Percentiles rank a stretch among this genome's conserved stretches.
These are phyloP conservation scores for Aureobasidium melanogenum DNA, from an alignment of 2,329 filamentous ascomycete species.

Conservation along the genomic window DNA sequence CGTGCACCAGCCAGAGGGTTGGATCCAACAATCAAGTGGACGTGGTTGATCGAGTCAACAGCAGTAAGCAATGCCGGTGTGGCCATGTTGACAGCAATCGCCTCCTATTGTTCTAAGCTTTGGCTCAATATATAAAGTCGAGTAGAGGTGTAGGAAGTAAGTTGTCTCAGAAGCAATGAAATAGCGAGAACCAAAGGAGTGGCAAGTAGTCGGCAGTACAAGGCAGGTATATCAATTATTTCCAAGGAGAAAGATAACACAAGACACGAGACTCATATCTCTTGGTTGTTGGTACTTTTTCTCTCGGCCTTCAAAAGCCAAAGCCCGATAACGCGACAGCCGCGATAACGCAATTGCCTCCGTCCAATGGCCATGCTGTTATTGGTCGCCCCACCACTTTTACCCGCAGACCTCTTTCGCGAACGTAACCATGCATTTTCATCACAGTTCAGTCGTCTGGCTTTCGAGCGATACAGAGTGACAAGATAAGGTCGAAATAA, in stretches of 20 bases:
- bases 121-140: not conserved
- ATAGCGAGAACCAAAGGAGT: not conserved
- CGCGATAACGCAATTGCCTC: slow-evolving; percentile 10
- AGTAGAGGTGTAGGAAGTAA: not conserved
- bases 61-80: slow-evolving; percentile 59
- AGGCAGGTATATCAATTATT: not conserved
- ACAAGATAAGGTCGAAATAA: not conserved
- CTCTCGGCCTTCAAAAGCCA: not conserved
- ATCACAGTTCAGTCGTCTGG: not conserved
- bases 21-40: slow-evolving; percentile 79
- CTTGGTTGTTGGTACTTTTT: not conserved
- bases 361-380: not conserved
- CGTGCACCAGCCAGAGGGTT: slow-evolving; percentile 81
- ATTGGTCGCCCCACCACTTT: slow-evolving; percentile 2
- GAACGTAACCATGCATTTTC: not conserved
- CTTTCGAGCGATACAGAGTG: too few species aligned
- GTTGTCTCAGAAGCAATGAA: not conserved
- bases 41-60: slow-evolving; percentile 57
- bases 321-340: slow-evolving; percentile 4
- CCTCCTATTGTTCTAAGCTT: slow-evolving; percentile 9
- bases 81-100: slow-evolving; percentile 3
- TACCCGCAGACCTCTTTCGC: not conserved
- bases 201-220: slow-evolving; percentile 4
- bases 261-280: not conserved
- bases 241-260: not conserved